Evolutionary conservation across 192 early-diverging fungal species (phyloP), one percentile per base, ranked within the genome.

Genomic region (Chytriomyces hyalinus): DNA sequence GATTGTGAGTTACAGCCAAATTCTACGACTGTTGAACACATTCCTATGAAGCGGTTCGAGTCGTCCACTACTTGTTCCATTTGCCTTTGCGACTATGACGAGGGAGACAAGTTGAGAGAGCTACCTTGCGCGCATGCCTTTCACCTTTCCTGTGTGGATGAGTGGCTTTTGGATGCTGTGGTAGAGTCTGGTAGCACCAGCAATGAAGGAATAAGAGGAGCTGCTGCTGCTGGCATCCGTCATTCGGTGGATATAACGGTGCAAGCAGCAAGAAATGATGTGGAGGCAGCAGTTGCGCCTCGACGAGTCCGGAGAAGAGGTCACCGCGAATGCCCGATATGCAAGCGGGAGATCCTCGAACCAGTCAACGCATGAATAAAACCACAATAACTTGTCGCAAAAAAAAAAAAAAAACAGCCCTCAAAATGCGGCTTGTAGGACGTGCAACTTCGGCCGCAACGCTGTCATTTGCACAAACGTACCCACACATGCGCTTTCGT

Each of bases 61-160:
- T 68, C 67, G 44, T 36, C 67, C 9, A 48, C 44, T 1, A 84
- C 85, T 5, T 93, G 92, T 49, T 86, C 91, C 8, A 90, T 93
- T 61, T 93, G 92, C 67, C 76, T 93, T 46, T 86, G 89, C 63
- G 89, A 90, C 60, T 93, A 91, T 77, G 81, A 87, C 49, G 79
- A 70, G 10, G 89, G 90, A 26, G 91, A 91, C 24, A 84, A 80
- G 22, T 49, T 90, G 62, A 81, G 92, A 6, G 80, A 86, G 24
- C 81, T 93, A 28, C 61, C 82, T 47, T 93, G 92, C 69, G 82
- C 77, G 20, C 92, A 93, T 66, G 79, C 72, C 24, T 93, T 88
- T 76, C 92, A 93, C 78, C 47, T 72, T 10, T 84, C 85, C 9
- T 93, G 92, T 73, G 84, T 93, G 66, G 92, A 92, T 77, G 81